Evolutionary conservation across 768 basidiomycete species (phyloP).

Genomic region (Sporobolomyces pararoseus): DNA sequence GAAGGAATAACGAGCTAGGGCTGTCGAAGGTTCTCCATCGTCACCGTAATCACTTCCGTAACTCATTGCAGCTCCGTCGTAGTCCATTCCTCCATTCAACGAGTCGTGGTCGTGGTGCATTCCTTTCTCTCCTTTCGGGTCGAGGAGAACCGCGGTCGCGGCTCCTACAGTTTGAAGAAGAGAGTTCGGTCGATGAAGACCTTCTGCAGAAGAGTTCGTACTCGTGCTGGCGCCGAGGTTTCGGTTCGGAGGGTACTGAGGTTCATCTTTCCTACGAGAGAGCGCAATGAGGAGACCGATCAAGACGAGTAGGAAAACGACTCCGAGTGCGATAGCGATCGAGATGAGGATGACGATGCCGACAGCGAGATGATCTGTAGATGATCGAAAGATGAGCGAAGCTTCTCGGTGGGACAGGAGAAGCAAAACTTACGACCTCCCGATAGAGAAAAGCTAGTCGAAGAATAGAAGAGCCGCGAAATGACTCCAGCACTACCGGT

Average conservation of each 20-base stretch:
- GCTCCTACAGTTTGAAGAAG: constrained; percentile 71
- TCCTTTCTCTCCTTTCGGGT: constrained; percentile 36
- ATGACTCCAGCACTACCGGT: constrained; percentile 68
- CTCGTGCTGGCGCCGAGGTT: constrained; percentile 4
- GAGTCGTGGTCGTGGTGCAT: constrained; percentile 32
- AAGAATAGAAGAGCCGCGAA: constrained; percentile 76
- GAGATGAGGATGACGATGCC: constrained; percentile 95
- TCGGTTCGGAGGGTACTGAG: constrained; percentile 36
- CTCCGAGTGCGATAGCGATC: constrained; percentile 90
- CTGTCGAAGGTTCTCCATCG: constrained; percentile 38
- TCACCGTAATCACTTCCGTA: constrained; percentile 45
- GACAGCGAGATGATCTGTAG: constrained; percentile 74
- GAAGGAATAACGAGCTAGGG: constrained; percentile 46
- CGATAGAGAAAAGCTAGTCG: constrained; percentile 69
- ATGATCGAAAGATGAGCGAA: background rate
- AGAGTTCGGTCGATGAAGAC: constrained; percentile 70
- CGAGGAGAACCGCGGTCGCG: constrained; percentile 45
- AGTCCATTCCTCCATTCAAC: constrained; percentile 9
- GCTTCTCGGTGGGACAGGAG: constrained; percentile 25
- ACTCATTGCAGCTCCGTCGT: constrained; percentile 22
- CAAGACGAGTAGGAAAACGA: constrained; percentile 80
- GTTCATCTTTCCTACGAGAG: constrained; percentile 73
- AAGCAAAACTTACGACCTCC: constrained; percentile 47
- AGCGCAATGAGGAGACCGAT: constrained; percentile 84
- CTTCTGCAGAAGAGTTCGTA: constrained; percentile 11